A percentile compares a stretch with the other conserved stretches of the same genome.
Conservation (phyloP, 768 basidiomycete species). For the Mycena albidolilacea region DNA sequence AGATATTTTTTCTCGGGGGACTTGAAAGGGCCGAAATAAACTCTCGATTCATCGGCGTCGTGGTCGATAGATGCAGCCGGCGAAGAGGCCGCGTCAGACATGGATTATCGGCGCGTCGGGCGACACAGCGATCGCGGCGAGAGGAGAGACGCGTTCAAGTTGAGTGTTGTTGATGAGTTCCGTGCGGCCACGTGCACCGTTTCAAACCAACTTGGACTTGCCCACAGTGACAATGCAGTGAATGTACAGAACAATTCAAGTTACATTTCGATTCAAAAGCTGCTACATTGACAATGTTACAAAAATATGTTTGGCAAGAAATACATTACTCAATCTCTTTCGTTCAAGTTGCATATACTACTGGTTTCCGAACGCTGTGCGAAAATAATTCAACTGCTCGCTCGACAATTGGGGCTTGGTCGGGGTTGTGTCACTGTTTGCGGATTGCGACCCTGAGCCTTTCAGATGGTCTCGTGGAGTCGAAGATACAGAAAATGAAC, state of each 20-base stretch:
- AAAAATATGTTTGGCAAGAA: conserved; percentile 28
- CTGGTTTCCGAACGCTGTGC: conserved; percentile 23
- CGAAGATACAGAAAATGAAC: conserved; percentile 37
- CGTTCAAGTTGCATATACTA: conserved; percentile 15
- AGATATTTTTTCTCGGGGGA: conserved; percentile 68
- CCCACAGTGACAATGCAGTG: neutral
- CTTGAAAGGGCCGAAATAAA: conserved; percentile 66
- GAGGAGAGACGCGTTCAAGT: neutral
- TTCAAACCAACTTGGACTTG: neutral
- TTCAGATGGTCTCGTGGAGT: conserved; percentile 32
- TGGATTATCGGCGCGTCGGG: conserved; percentile 26
- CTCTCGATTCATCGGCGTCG: conserved; percentile 60
- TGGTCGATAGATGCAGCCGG: conserved; percentile 50
- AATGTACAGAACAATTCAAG: neutral
- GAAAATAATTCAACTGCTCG: conserved; percentile 33
- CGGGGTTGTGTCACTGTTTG: conserved; percentile 23
- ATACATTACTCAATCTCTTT: conserved; percentile 4
- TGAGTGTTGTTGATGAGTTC: neutral
- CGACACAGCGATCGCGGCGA: conserved; percentile 19
- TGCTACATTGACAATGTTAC: conserved; percentile 12
- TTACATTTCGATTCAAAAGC: conserved; percentile 6
- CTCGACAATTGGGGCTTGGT: conserved; percentile 28
- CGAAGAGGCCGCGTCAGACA: conserved; percentile 42
- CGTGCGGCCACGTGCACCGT: neutral
- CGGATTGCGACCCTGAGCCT: conserved; percentile 20